A percentile compares a stretch with the other conserved stretches of the same genome.
phyloP scores from a whole-genome alignment of 805 yeast species.

The Kodamaea leandrae region DNA sequence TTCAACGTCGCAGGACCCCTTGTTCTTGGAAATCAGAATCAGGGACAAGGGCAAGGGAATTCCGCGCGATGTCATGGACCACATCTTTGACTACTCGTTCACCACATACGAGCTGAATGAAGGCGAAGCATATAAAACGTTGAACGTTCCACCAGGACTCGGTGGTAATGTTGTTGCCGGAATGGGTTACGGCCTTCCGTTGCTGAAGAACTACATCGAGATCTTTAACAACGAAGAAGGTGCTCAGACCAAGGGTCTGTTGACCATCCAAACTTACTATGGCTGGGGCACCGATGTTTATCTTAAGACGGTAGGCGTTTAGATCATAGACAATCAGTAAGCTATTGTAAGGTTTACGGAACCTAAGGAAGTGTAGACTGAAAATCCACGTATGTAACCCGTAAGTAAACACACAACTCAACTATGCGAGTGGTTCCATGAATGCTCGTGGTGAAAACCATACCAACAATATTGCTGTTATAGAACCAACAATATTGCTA shows the following conservation, averaged over 20 bases:
- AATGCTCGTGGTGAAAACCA: too few species aligned
- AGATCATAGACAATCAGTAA: background rate
- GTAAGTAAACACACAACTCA: too few species aligned
- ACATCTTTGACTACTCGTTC: constrained; percentile 83
- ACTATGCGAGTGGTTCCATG: too few species aligned
- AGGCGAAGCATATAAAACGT: constrained; percentile 57
- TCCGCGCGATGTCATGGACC: constrained; percentile 57
- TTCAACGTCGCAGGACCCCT: constrained; percentile 31
- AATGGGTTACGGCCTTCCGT: constrained; percentile 93
- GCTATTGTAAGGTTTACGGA: too few species aligned
- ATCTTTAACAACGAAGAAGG: constrained; percentile 29
- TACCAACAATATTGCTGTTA: too few species aligned
- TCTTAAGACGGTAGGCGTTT: constrained; percentile 36
- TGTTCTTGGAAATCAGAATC: constrained; percentile 66
- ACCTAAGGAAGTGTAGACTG: too few species aligned
- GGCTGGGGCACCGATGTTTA: constrained; percentile 49
- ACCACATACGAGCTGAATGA: constrained; percentile 67
- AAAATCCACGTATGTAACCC: too few species aligned
- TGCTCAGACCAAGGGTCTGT: constrained; percentile 34
- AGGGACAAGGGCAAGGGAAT: constrained; percentile 92
- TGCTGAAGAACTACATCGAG: constrained; percentile 53
- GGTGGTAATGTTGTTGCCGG: constrained; percentile 81
- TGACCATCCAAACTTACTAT: constrained; percentile 39
- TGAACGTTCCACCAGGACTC: constrained; percentile 69
- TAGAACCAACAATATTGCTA: too few species aligned